Evolutionary conservation across 179 eudicot genomes (phyloP).

Genomic region (Patellifolia procumbens): DNA sequence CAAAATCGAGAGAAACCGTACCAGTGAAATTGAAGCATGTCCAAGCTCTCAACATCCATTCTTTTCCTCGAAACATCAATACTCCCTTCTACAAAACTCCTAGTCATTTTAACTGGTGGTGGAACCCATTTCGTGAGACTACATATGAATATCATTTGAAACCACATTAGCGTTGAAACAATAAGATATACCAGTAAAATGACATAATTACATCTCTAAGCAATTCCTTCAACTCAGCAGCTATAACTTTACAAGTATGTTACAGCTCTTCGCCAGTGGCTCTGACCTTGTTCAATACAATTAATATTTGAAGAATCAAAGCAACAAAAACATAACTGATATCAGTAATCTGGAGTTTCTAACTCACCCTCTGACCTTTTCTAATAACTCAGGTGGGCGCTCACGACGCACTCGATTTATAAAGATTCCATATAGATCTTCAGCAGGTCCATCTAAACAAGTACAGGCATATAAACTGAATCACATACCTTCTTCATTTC

Average conservation of each 20-base stretch:
- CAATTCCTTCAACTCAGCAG: slow-evolving; percentile 1
- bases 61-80: slow-evolving; percentile 82
- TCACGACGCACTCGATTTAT: slow-evolving; percentile 91
- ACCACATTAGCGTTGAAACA: slow-evolving; percentile 10
- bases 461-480: slow-evolving; percentile 11
- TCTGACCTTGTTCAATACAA: not conserved
- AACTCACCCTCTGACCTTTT: slow-evolving; percentile 84
- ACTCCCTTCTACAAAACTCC: slow-evolving; percentile 67
- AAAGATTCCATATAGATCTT: slow-evolving; percentile 97
- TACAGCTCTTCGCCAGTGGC: not conserved
- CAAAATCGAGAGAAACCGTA: slow-evolving; percentile 30
- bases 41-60: slow-evolving; percentile 92
- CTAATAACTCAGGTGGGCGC: slow-evolving; percentile 82
- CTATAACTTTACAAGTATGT: not conserved
- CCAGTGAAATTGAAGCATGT: slow-evolving; percentile 99
- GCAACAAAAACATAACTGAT: not conserved
- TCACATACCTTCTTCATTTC: not conserved
- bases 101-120: slow-evolving; percentile 92
- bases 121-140: slow-evolving; percentile 99
- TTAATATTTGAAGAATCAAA: too few species aligned
- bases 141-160: slow-evolving; percentile 20
- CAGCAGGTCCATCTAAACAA: slow-evolving; percentile 92
- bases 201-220: not conserved
- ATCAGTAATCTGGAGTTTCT: not conserved
- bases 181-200: not conserved